Evolutionary conservation across 2,329 filamentous ascomycete species (phyloP).

Genomic region (Aureobasidium leucospermi): DNA sequence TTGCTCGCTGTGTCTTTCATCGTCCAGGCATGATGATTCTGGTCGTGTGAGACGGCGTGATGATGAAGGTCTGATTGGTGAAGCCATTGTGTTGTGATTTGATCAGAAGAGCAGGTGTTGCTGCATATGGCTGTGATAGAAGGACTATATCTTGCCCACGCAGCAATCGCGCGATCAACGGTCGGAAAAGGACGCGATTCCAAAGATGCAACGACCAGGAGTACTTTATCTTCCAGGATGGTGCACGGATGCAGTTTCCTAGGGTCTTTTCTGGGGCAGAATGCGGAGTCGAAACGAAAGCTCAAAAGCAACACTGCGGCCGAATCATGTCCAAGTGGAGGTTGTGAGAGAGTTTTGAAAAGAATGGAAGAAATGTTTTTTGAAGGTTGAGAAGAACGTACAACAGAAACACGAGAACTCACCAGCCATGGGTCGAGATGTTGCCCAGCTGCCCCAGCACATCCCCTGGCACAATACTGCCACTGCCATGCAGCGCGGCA

Average conservation of each 20-base stretch:
- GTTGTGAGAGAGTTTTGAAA: not conserved
- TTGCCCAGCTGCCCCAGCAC: not conserved
- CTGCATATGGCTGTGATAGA: not conserved
- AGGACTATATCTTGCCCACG: not conserved
- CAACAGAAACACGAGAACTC: not conserved
- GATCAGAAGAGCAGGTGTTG: not conserved
- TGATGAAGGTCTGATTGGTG: not conserved
- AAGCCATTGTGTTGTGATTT: not conserved
- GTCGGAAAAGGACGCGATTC: not conserved
- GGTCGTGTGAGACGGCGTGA: slow-evolving; percentile 5
- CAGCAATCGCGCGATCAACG: not conserved
- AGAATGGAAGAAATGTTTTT: not conserved
- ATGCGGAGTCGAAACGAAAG: not conserved
- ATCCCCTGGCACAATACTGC: not conserved
- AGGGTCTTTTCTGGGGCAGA: not conserved
- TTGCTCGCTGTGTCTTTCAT: slow-evolving; percentile 19
- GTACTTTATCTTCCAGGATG: not conserved
- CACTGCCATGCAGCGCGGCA: slow-evolving; percentile 13
- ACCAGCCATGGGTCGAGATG: not conserved
- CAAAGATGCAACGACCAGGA: not conserved
- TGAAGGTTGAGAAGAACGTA: not conserved
- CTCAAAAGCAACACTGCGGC: not conserved
- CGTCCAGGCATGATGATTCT: not conserved
- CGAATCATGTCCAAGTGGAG: not conserved
- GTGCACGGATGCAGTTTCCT: not conserved